Conservation (phyloP, 164 flowering plant species). For the Vitis rupestris region DNA sequence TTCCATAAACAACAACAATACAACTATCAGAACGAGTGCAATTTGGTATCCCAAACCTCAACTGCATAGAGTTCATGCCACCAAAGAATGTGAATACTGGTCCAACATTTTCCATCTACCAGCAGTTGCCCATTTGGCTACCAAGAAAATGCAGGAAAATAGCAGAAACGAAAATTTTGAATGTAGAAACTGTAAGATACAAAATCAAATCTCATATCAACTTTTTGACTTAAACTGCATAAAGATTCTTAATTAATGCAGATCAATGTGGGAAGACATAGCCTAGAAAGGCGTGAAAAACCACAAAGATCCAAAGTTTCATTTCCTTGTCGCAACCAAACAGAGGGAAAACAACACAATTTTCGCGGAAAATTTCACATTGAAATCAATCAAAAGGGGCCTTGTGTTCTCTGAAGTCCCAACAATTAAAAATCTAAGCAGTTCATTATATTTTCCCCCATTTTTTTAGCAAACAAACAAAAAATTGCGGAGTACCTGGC, state of each 20-base stretch:
- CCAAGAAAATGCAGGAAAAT: neutral
- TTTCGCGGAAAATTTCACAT: neutral
- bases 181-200: neutral
- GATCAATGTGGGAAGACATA: too few species aligned
- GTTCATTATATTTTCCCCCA: too few species aligned
- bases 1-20: neutral
- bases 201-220: neutral
- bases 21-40: neutral
- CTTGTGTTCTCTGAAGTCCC: too few species aligned
- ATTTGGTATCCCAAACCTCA: too few species aligned
- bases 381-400: neutral
- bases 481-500: constrained; percentile 7
- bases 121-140: neutral
- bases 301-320: neutral
- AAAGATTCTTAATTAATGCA: too few species aligned
- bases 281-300: neutral
- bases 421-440: too few species aligned
- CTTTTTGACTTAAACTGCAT: neutral
- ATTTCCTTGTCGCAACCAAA: neutral
- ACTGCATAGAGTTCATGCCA: neutral
- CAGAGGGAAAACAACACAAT: neutral
- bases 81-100: neutral
- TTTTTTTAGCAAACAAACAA: too few species aligned
- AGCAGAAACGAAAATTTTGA: neutral
- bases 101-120: neutral